Conservation (phyloP, 129 eudicot genomes). For the Centrapalus pauciflorus region DNA sequence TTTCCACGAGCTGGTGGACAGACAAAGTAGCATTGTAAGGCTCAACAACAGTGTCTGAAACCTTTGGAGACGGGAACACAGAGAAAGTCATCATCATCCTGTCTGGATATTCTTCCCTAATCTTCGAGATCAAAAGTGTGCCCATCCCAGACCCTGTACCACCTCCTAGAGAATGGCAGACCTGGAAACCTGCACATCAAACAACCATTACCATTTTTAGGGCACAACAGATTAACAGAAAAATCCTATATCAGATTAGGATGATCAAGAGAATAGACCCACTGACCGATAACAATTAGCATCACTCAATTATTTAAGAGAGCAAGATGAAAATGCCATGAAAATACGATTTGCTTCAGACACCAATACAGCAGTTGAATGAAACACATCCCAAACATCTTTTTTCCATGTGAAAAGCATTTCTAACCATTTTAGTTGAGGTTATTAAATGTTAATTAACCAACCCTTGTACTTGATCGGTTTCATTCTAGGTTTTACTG, state of each 20-base stretch:
- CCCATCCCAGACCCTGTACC: slow-evolving; percentile 47
- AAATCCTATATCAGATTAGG: not conserved
- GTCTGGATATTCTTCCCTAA: slow-evolving; percentile 40
- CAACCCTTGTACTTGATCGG: too few relatives aligned
- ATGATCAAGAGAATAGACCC: too few relatives aligned
- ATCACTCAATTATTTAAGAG: not conserved
- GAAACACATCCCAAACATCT: not conserved
- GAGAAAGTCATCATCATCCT: slow-evolving; percentile 47
- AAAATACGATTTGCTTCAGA: not conserved
- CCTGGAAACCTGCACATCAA: slow-evolving; percentile 35
- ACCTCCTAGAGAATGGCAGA: slow-evolving; percentile 45
- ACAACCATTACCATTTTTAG: not conserved
- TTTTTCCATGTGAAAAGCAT: not conserved
- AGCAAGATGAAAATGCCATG: not conserved
- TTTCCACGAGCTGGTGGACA: slow-evolving; percentile 42
- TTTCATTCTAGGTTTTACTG: too few relatives aligned
- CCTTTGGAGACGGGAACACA: slow-evolving; percentile 42
- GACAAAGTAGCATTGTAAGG: slow-evolving; percentile 43
- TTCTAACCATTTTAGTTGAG: not conserved
- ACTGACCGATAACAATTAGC: not conserved
- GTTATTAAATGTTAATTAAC: too few relatives aligned
- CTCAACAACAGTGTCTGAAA: slow-evolving; percentile 41
- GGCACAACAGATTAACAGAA: not conserved
- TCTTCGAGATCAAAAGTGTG: slow-evolving; percentile 36
- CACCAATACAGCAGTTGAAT: not conserved